These are phyloP conservation scores for Nicotiana rustica DNA, from an alignment of 305 asterid species.

Conservation along the genomic window DNA sequence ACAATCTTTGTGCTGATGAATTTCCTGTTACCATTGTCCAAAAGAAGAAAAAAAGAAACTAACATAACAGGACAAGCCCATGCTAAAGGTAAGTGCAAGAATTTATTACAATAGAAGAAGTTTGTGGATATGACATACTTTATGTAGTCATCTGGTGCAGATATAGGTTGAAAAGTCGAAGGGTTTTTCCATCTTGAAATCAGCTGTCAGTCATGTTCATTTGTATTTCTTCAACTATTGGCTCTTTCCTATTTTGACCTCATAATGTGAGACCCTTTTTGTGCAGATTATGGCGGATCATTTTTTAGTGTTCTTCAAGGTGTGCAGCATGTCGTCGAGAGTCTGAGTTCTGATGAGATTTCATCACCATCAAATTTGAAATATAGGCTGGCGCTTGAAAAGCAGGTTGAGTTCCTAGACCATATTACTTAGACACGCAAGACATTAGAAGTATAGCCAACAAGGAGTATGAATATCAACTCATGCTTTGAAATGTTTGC, in stretches of 20 bases:
- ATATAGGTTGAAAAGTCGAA: neutral
- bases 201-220: neutral
- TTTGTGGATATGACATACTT: slow-evolving; percentile 12
- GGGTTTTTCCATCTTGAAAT: neutral
- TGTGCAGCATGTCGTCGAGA: slow-evolving; percentile 77
- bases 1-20: too few species aligned
- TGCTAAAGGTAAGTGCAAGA: neutral
- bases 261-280: slow-evolving; percentile 7
- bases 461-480: neutral
- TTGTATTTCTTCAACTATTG: slow-evolving; percentile 35
- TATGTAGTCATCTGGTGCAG: neutral
- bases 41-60: too few species aligned
- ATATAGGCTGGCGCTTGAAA: slow-evolving; percentile 88
- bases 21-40: too few species aligned
- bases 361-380: slow-evolving; percentile 80
- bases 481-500: neutral
- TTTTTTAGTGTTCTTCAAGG: slow-evolving; percentile 79
- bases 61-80: neutral
- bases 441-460: slow-evolving; percentile 20
- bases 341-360: slow-evolving; percentile 73
- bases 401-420: slow-evolving; percentile 62
- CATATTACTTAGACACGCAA: neutral
- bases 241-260: slow-evolving; percentile 30
- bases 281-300: slow-evolving; percentile 87
- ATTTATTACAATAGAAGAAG: slow-evolving; percentile 15